phyloP scores from a whole-genome alignment of 768 basidiomycete species.

The Podaxis sp. region DNA sequence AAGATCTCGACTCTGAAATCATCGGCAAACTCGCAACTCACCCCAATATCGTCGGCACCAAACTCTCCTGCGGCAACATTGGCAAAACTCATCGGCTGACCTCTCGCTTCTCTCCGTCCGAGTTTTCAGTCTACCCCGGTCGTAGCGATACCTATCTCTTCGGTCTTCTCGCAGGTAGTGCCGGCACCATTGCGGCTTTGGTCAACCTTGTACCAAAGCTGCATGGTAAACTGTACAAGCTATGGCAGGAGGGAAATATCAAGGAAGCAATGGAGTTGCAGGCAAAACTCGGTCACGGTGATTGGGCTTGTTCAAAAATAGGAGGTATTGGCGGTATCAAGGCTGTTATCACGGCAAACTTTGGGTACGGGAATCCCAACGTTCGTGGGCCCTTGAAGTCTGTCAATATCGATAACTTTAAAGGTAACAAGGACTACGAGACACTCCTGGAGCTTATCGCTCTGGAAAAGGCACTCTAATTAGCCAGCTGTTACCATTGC shows the following conservation, averaged over 20 bases:
- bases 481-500: not conserved
- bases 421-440: slow-evolving; percentile 36
- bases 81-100: slow-evolving; percentile 81
- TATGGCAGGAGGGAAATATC: slow-evolving; percentile 51
- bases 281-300: slow-evolving; percentile 59
- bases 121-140: slow-evolving; percentile 75
- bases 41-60: slow-evolving; percentile 84
- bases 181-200: slow-evolving; percentile 65
- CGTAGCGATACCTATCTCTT: slow-evolving; percentile 69
- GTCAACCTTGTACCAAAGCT: slow-evolving; percentile 62
- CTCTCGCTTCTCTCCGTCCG: slow-evolving; percentile 46
- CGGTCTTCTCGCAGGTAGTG: slow-evolving; percentile 57
- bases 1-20: slow-evolving; percentile 81
- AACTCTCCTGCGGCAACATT: slow-evolving; percentile 82
- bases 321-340: slow-evolving; percentile 72
- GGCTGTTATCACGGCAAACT: slow-evolving; percentile 56
- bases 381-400: slow-evolving; percentile 51
- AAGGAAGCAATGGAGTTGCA: slow-evolving; percentile 62
- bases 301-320: slow-evolving; percentile 60
- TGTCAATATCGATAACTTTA: slow-evolving; percentile 35
- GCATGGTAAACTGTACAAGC: slow-evolving; percentile 46
- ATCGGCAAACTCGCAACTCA: slow-evolving; percentile 67
- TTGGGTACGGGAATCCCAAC: slow-evolving; percentile 54
- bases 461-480: slow-evolving; percentile 35
- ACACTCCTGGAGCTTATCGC: slow-evolving; percentile 44